Evolutionary conservation across 495 filamentous ascomycete species (phyloP).

Genomic region (Bacidia gigantensis): DNA sequence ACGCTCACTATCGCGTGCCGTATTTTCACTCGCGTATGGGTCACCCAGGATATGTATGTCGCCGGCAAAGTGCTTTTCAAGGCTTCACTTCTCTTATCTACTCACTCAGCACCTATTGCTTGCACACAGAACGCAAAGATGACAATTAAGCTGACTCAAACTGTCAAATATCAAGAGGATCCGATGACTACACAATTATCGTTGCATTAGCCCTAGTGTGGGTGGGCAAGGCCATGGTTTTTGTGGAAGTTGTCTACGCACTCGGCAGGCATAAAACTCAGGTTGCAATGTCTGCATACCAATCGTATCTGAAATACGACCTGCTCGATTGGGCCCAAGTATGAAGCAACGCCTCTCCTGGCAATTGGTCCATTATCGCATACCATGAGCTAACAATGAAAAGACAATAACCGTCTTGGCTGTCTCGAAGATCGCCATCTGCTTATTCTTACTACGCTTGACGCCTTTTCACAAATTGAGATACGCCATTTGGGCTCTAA

Average conservation of each 20-base stretch:
- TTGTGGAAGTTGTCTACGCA: constrained; percentile 5
- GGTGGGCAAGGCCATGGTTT: constrained; percentile 10
- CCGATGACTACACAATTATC: not conserved
- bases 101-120: too few species aligned
- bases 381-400: not conserved
- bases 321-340: not conserved
- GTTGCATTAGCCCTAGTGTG: not conserved
- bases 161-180: not conserved
- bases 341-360: not conserved
- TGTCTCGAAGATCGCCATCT: constrained; percentile 27
- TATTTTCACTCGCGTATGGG: constrained; percentile 1
- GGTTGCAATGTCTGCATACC: not conserved
- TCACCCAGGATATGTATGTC: constrained; percentile 8
- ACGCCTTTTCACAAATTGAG: constrained; percentile 7
- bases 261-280: constrained; percentile 6
- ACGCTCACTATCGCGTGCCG: constrained; percentile 6
- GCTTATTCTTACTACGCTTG: constrained; percentile 19
- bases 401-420: constrained; percentile 19
- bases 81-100: too few species aligned
- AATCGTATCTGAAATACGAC: constrained; percentile 12
- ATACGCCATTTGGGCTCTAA: constrained; percentile 1
- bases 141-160: not conserved
- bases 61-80: too few species aligned
- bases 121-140: constrained; percentile 5
- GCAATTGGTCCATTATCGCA: not conserved